Conservation (phyloP, 129 eudicot genomes). For the Solidago caesia region DNA sequence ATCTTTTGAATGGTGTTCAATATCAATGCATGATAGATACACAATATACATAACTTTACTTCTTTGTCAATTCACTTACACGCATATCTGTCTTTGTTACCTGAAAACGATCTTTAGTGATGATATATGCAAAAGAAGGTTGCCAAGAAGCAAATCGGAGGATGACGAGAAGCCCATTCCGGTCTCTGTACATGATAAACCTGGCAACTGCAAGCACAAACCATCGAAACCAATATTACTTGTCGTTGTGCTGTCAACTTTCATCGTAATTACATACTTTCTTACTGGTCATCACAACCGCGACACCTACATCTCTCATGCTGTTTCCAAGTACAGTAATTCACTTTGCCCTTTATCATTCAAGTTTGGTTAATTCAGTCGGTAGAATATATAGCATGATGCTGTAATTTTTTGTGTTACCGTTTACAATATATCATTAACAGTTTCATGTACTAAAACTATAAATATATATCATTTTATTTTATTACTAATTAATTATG, state of each 20-base stretch:
- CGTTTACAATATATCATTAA: no score
- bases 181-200: constrained; percentile 46
- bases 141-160: constrained; percentile 50
- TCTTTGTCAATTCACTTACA: neutral
- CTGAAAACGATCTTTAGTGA: constrained; percentile 44
- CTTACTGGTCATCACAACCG: constrained; percentile 48
- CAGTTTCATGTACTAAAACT: no score
- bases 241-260: constrained; percentile 48
- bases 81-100: neutral
- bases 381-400: no score
- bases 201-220: constrained; percentile 47
- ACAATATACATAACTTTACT: no score
- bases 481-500: no score
- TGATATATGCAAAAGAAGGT: constrained; percentile 71
- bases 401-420: no score
- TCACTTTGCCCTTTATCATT: neutral
- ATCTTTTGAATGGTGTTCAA: no score
- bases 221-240: constrained; percentile 52
- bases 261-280: constrained; percentile 51
- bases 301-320: constrained; percentile 36
- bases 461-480: no score
- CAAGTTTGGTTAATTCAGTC: no score
- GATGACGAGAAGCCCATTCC: constrained; percentile 54
- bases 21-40: no score
- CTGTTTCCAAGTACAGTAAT: constrained; percentile 44